Evolutionary conservation across 805 yeast genomes (phyloP).

Genomic region (Candida chauliodis): DNA sequence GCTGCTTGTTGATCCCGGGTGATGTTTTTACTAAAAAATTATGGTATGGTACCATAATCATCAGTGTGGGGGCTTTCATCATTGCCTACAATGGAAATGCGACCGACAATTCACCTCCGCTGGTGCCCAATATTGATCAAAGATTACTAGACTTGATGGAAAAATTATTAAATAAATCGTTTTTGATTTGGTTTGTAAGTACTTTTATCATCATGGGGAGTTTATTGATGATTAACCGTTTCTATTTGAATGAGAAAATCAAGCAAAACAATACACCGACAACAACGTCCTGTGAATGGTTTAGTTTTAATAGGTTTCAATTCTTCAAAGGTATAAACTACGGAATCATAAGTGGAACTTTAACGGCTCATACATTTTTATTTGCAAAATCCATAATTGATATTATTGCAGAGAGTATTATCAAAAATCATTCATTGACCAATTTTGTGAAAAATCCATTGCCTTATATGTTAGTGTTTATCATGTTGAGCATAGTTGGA

Average conservation of each 20-base stretch:
- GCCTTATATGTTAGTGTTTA: conserved; percentile 42
- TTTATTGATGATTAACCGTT: conserved; percentile 22
- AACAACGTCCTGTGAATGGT: neutral
- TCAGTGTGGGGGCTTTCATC: conserved; percentile 69
- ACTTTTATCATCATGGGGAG: conserved; percentile 29
- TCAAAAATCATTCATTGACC: conserved; percentile 14
- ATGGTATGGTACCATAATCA: conserved; percentile 61
- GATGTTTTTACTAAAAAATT: conserved; percentile 64
- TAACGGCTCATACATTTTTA: conserved; percentile 81
- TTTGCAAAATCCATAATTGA: conserved; percentile 85
- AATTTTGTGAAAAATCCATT: conserved; percentile 21
- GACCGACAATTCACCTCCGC: conserved; percentile 6
- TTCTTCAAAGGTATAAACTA: conserved; percentile 55
- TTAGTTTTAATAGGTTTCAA: conserved; percentile 16
- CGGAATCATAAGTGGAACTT: conserved; percentile 69
- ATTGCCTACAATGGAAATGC: conserved; percentile 72
- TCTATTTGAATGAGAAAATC: conserved; percentile 14
- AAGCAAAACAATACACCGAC: neutral
- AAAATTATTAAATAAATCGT: conserved; percentile 37
- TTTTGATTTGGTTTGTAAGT: conserved; percentile 54
- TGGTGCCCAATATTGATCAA: conserved; percentile 21
- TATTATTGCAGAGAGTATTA: conserved; percentile 48
- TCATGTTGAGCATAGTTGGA: conserved; percentile 62
- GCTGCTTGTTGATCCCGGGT: conserved; percentile 62
- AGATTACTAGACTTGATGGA: conserved; percentile 40